Conservation (phyloP, 2,329 filamentous ascomycete species). For the Beauveria sp. region DNA sequence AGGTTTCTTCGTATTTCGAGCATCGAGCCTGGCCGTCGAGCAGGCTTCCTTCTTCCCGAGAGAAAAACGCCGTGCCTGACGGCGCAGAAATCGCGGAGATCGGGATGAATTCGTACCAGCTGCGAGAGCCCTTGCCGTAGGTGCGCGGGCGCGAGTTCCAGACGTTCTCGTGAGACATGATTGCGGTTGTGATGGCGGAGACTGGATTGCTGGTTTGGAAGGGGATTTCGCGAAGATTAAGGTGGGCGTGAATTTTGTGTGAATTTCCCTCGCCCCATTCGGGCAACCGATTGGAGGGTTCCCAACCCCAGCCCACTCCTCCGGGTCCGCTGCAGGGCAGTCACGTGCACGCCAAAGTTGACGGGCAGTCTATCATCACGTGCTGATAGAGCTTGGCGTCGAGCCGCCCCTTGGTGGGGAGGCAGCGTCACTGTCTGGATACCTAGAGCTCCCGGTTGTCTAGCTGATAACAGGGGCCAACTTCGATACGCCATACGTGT, state of each 20-base stretch:
- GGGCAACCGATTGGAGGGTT: slow-evolving; percentile 29
- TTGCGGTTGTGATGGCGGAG: slow-evolving; percentile 31
- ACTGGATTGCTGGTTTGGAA: slow-evolving; percentile 21
- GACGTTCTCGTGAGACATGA: slow-evolving; percentile 79
- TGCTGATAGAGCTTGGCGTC: slow-evolving; percentile 7
- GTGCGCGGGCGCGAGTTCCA: slow-evolving; percentile 97
- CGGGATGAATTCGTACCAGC: slow-evolving; percentile 60
- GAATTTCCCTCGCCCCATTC: slow-evolving; percentile 24
- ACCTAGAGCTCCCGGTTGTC: neutral
- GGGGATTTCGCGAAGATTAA: slow-evolving; percentile 26
- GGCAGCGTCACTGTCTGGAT: neutral
- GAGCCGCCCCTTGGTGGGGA: neutral
- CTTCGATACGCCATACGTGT: slow-evolving; percentile 9
- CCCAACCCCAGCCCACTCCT: slow-evolving; percentile 26
- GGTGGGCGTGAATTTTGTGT: slow-evolving; percentile 33
- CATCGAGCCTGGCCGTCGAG: neutral
- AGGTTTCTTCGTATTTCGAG: slow-evolving; percentile 21
- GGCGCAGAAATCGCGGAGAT: neutral
- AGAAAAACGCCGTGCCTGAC: neutral
- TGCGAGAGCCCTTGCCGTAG: slow-evolving; percentile 93
- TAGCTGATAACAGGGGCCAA: neutral
- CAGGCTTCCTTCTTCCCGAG: neutral
- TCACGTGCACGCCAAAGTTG: slow-evolving; percentile 15
- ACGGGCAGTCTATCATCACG: slow-evolving; percentile 15
- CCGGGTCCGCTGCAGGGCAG: neutral